phyloP scores from a whole-genome alignment of 805 yeast genomes.

The Grigorovia humatica region DNA sequence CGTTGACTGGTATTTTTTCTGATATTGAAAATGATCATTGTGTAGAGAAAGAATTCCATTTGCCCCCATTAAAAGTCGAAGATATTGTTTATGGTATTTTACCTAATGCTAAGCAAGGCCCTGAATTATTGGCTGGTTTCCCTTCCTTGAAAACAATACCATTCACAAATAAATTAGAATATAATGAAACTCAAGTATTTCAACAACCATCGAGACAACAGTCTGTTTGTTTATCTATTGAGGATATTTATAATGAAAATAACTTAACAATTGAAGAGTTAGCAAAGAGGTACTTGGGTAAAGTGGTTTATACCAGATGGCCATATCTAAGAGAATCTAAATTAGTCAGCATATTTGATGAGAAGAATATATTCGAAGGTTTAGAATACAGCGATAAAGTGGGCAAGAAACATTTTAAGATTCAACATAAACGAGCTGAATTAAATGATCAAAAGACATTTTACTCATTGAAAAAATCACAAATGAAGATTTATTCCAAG shows the following conservation, averaged over 20 bases:
- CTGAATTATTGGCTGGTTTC: slow-evolving; percentile 75
- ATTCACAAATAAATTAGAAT: slow-evolving; percentile 40
- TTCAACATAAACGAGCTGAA: slow-evolving; percentile 30
- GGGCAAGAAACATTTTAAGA: slow-evolving; percentile 24
- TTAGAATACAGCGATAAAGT: slow-evolving; percentile 4
- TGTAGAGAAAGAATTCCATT: slow-evolving; percentile 44
- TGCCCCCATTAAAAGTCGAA: slow-evolving; percentile 37
- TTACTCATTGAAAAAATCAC: slow-evolving; percentile 30
- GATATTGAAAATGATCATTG: slow-evolving; percentile 77
- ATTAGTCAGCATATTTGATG: slow-evolving; percentile 53
- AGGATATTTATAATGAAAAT: slow-evolving; percentile 38
- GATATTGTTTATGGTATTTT: slow-evolving; percentile 46
- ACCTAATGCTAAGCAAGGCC: slow-evolving; percentile 59
- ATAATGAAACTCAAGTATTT: slow-evolving; percentile 64
- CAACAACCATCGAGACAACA: slow-evolving; percentile 78
- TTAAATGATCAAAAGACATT: slow-evolving; percentile 40
- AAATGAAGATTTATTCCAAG: slow-evolving; percentile 36
- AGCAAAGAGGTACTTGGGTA: slow-evolving; percentile 50
- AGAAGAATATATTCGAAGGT: slow-evolving; percentile 34
- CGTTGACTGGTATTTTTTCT: slow-evolving; percentile 64
- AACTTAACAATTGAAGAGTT: slow-evolving; percentile 53
- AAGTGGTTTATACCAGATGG: slow-evolving; percentile 69
- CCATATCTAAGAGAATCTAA: slow-evolving; percentile 83
- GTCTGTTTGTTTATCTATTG: slow-evolving; percentile 60
- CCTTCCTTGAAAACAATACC: slow-evolving; percentile 72